Evolutionary conservation across 441 rosid species (phyloP).

Genomic region (Brassica balearica): DNA sequence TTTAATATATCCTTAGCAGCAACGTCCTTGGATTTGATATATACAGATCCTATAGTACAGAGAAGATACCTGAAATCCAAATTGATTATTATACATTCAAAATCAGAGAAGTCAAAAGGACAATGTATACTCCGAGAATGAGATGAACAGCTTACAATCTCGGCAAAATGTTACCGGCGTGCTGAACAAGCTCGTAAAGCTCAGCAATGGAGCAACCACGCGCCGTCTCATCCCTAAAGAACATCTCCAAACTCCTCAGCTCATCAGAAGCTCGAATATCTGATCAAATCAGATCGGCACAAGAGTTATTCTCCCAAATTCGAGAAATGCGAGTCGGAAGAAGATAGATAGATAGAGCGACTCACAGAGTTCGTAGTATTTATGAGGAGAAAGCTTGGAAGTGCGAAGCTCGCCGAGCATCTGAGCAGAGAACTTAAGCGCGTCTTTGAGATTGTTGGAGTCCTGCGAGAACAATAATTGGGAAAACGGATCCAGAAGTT

Average conservation of each 20-base stretch:
- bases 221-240: conserved; percentile 86
- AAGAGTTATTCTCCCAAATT: neutral
- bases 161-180: conserved; percentile 98
- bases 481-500: conserved; percentile 22
- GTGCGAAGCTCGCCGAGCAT: conserved; percentile 98
- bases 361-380: conserved; percentile 95
- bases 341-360: neutral
- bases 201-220: conserved; percentile 95
- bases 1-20: conserved; percentile 76
- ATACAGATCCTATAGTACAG: conserved; percentile 79
- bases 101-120: conserved; percentile 2
- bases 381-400: conserved; percentile 95
- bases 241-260: conserved; percentile 86
- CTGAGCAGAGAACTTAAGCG: conserved; percentile 93
- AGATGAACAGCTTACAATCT: conserved; percentile 70
- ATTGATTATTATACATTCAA: neutral
- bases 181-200: conserved; percentile 95
- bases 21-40: conserved; percentile 77
- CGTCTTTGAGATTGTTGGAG: conserved; percentile 93
- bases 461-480: conserved; percentile 53
- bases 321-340: neutral
- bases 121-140: conserved; percentile 18
- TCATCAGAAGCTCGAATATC: conserved; percentile 97
- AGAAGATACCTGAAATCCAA: conserved; percentile 65
- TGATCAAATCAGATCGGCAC: conserved; percentile 41